A percentile compares a stretch with the other conserved stretches of the same genome.
phyloP scores from a whole-genome alignment of 2,329 filamentous ascomycete genomes.

The Diaporthe ampelina region DNA sequence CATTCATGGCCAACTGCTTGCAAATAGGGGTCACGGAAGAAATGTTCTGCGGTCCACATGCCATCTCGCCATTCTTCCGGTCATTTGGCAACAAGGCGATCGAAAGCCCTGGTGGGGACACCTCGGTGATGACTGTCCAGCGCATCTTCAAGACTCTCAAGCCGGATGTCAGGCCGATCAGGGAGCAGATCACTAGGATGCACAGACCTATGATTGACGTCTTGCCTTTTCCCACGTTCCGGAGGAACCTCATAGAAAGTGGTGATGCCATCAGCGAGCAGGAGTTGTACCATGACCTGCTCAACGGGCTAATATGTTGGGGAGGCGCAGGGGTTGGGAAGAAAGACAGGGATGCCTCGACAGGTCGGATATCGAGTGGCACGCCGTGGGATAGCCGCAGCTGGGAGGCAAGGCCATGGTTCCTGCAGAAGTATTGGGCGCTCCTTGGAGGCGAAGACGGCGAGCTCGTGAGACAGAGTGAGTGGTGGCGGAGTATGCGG shows the following conservation, averaged over 20 bases:
- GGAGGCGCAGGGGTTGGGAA: slow-evolving; percentile 42
- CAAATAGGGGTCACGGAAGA: slow-evolving; percentile 47
- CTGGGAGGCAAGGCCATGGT: slow-evolving; percentile 42
- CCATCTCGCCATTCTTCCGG: slow-evolving; percentile 49
- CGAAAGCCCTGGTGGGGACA: slow-evolving; percentile 28
- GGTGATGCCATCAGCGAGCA: slow-evolving; percentile 42
- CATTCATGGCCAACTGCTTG: slow-evolving; percentile 42
- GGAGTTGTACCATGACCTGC: slow-evolving; percentile 45
- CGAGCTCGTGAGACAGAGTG: slow-evolving; percentile 42
- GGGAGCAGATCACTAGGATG: slow-evolving; percentile 43
- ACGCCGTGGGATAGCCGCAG: slow-evolving; percentile 46
- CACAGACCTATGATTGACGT: slow-evolving; percentile 48
- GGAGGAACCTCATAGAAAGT: slow-evolving; percentile 44
- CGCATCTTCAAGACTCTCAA: slow-evolving; percentile 45
- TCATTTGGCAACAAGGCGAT: slow-evolving; percentile 1
- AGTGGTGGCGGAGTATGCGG: slow-evolving; percentile 40
- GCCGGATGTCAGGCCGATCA: slow-evolving; percentile 46
- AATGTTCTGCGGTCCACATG: slow-evolving; percentile 45
- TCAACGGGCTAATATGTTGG: slow-evolving; percentile 47
- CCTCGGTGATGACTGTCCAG: slow-evolving; percentile 43
- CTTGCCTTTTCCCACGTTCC: slow-evolving; percentile 46
- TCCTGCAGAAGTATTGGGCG: slow-evolving; percentile 41
- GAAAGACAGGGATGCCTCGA: slow-evolving; percentile 39
- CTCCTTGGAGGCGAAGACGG: slow-evolving; percentile 42
- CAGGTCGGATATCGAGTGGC: slow-evolving; percentile 42